Base-by-base conservation (phyloP, 1,284 basidiomycete genomes). In the Microbotryum scabiosae region DNA sequence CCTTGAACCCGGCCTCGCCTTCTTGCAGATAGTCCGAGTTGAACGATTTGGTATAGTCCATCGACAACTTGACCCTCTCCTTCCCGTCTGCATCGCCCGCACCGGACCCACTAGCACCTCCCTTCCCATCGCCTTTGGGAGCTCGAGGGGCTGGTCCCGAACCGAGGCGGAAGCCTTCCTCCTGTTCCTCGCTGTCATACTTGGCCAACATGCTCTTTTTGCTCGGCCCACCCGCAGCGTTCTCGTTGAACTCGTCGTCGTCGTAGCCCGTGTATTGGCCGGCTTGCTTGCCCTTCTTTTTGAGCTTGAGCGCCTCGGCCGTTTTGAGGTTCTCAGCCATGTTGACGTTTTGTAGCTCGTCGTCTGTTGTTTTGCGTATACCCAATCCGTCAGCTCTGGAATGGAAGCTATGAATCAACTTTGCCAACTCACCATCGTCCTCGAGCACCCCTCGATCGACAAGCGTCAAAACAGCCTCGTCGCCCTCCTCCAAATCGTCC, bases 371-470 rank as follows among this genome's bases (percentile, higher is more conserved):
- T 18, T 18, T 6, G 18, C 53, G 51, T 36, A 50, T 7, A 57
- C 50, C 7, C 10, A 2, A 23, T 28, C 20, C 18, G 41, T 46
- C 49, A 48, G 52, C 44, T 45, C 32, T n/a, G 25, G 12, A 12
- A 20, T 47, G 1, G 3, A 28, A 53, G 53, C 20, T 63, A 66
- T 47, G 44, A n/a, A 57, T 12, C 46, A n/a, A 43, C 26, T 51
- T 51, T 43, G 26, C 21, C 26, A 16, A 67, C 78, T 62, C 70
- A 85, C 90, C 90, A 80, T 96, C 92, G 63, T 89, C 88, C 70
- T 90, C 92, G 36, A 98, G 84, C 59, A 99, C 87, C 44, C 88
- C 84, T 70, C 85, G 87, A 74, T 99, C 96, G 81, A 94, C 93
- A 71, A 99, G 79, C 1, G 96, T 99, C 68, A 99, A 85, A 78